Base-by-base conservation (phyloP, 495 filamentous ascomycete species). In the Rusavskia elegans region DNA sequence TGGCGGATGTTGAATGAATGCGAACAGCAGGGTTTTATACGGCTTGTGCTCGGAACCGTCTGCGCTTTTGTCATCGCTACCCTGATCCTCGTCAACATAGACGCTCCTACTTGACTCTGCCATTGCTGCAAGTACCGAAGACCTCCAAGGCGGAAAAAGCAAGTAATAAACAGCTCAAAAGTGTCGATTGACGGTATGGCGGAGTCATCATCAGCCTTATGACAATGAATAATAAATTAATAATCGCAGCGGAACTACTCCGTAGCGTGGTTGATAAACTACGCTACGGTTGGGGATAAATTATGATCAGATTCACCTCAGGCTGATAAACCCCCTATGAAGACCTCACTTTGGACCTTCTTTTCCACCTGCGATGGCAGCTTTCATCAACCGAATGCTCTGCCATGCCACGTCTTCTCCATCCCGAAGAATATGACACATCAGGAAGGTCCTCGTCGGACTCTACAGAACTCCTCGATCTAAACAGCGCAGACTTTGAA, bases 81-180 rank as follows among this genome's bases (percentile, higher is more conserved):
- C 88, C 54, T 73, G 72, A 58, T 85, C 80, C 61, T 87, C 82
- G 72, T 93, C 87, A 56, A 93, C 75, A 68, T 89, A 87, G 65
- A 83, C 72, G 20, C 74, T 67, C 68, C 75, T 68, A 51, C 27
- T 59, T 45, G 48, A 29, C 14, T 49, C 42, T 36, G 57, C 52
- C 59, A 61, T 61, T 17, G 10, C 45, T 35, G 19, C 2, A 50
- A 49, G 27, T 23, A 49, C 2, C 42, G 42, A 19, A 23, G 42
- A 21, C 19, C 5, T 4, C 13, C 38, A 40, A 16, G 38, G 17
- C 13, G 42, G 42, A 7, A 13, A 5, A n/a, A n/a, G n/a, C n/a
- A n/a, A n/a, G n/a, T n/a, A n/a, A n/a, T n/a, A n/a, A n/a, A n/a
- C n/a, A n/a, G n/a, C n/a, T n/a, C n/a, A n/a, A n/a, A n/a, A n/a